Base-by-base conservation (phyloP, 2,329 filamentous ascomycete species). In the Cordyceps sp. region DNA sequence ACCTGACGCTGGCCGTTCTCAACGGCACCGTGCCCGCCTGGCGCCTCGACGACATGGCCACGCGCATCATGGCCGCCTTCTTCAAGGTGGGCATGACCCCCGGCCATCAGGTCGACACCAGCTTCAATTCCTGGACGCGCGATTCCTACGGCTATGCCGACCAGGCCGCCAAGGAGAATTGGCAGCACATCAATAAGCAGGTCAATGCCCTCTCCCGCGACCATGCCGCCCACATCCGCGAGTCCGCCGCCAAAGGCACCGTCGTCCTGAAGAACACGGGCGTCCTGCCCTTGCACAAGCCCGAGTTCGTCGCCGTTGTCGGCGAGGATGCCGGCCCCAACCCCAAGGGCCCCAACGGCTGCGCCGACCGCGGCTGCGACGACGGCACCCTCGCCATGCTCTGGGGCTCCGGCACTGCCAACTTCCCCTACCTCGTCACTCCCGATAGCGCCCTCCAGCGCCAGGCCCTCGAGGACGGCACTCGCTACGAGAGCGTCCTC, bases 11-110 rank as follows among this genome's bases (percentile, higher is more conserved):
- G 30, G 82, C 82, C 2, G 75, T 94, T 6, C 55, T 93, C 43
- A 94, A 96, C 48, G 86, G 86, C 23, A 93, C 85, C 1, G 61
- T 96, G 21, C 83, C 88, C 1, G 73, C 81, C 42, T 93, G 80
- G 69, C 73, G 88, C 31, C 52, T 96, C 9, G 86, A 94, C 43
- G 90, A 96, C 48, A 93, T 93, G 78, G 82, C 73, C 5, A 78
- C 84, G 54, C 75, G 90, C 44, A 93, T 80, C 48, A 77, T 79
- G 71, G 65, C 75, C 5, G 62, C 73, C 26, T 73, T 69, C 48
- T 79, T 76, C 59, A 78, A 78, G 53, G 70, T 76, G 24, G 71
- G 72, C 32, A 60, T 64, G 39, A 64, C 59, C 0, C 42, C 73
- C 3, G 53, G 58, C 17, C 47, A 54, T 5, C 53, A 63, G 31